Conservation (phyloP, 768 basidiomycete species). For the Russula virescens region DNA sequence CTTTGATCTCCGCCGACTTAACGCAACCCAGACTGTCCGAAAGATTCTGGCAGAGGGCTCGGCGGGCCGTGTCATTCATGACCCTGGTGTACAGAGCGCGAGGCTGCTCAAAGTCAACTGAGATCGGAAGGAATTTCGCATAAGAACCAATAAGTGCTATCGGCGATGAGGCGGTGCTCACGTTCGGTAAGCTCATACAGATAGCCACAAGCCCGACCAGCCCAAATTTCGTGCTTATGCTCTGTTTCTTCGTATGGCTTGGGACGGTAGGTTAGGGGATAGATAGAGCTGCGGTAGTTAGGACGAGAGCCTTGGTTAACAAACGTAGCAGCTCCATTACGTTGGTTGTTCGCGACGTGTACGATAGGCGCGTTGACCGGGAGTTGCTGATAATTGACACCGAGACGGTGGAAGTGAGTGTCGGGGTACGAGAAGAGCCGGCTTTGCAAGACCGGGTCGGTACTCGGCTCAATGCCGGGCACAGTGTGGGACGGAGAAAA, state of each 20-base stretch:
- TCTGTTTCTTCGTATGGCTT: constrained; percentile 34
- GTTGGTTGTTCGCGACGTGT: constrained; percentile 87
- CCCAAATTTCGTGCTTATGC: constrained; percentile 65
- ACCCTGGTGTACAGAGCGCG: constrained; percentile 63
- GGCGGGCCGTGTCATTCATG: constrained; percentile 54
- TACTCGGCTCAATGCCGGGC: constrained; percentile 76
- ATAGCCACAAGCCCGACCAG: constrained; percentile 63
- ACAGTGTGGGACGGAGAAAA: constrained; percentile 81
- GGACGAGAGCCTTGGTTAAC: constrained; percentile 79
- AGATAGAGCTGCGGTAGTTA: constrained; percentile 79
- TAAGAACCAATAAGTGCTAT: constrained; percentile 1
- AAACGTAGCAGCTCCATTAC: constrained; percentile 66
- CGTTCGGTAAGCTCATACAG: constrained; percentile 74
- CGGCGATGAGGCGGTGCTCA: constrained; percentile 35
- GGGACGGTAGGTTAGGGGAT: constrained; percentile 59
- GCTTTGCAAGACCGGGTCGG: constrained; percentile 76
- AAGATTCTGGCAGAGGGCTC: constrained; percentile 63
- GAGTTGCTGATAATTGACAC: constrained; percentile 75
- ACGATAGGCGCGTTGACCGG: constrained; percentile 78
- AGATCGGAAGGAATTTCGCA: neutral
- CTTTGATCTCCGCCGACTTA: constrained; percentile 56
- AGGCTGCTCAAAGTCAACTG: constrained; percentile 84
- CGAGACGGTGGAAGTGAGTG: constrained; percentile 81
- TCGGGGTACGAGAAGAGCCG: constrained; percentile 94
- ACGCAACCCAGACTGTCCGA: constrained; percentile 55